A percentile compares a stretch with the other conserved stretches of the same genome.
Conservation (phyloP, 2,329 filamentous ascomycete species). For the Aspergillus sojae region DNA sequence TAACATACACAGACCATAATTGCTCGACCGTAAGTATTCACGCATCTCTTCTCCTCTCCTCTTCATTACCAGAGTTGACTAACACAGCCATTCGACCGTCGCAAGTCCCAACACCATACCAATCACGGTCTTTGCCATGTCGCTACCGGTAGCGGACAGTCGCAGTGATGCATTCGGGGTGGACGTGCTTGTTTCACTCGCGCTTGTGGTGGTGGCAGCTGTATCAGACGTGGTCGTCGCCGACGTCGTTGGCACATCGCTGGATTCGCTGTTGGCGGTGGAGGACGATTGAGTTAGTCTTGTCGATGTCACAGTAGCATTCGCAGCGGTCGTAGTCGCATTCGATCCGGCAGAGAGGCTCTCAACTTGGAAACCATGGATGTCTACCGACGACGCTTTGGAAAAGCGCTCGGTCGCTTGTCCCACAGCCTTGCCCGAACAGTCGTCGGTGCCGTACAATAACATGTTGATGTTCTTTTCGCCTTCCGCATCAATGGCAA, state of each 20-base stretch:
- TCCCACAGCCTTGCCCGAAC: slow-evolving; percentile 10
- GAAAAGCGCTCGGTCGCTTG: slow-evolving; percentile 10
- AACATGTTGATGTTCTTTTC: slow-evolving; percentile 19
- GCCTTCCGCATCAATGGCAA: slow-evolving; percentile 5
- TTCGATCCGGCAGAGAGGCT: background rate
- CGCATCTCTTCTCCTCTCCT: background rate
- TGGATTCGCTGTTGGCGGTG: background rate
- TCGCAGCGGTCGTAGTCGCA: background rate
- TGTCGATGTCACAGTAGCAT: background rate
- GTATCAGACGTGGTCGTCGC: background rate
- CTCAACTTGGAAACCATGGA: slow-evolving; percentile 15
- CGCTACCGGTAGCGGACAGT: background rate
- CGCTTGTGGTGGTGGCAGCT: background rate
- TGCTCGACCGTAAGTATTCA: background rate
- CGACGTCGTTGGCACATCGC: background rate
- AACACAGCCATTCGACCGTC: background rate
- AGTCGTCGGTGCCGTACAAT: slow-evolving; percentile 12
- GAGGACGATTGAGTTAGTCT: background rate
- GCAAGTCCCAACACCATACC: background rate
- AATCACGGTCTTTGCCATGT: background rate
- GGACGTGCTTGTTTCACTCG: background rate
- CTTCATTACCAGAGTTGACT: background rate
- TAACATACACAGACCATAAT: background rate
- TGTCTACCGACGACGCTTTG: slow-evolving; percentile 9
- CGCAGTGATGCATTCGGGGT: background rate